Evolutionary conservation across 805 yeast species (phyloP).

Genomic region (Wickerhamiella occidentalis): DNA sequence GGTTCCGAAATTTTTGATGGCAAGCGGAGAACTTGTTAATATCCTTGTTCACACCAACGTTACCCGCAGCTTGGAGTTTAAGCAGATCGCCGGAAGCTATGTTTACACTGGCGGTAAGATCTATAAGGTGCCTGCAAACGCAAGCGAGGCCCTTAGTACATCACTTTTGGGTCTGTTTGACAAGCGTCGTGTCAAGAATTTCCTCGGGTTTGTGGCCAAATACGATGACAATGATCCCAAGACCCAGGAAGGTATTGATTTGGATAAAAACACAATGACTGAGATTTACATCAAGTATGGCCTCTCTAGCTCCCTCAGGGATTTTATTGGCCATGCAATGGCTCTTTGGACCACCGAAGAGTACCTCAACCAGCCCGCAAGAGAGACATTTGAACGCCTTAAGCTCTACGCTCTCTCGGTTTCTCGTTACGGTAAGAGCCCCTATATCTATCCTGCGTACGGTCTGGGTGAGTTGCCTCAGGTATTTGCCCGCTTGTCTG

Average conservation of each 20-base stretch:
- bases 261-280: conserved; percentile 82
- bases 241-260: conserved; percentile 72
- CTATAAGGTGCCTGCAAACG: conserved; percentile 90
- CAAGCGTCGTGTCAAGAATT: conserved; percentile 86
- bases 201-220: conserved; percentile 73
- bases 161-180: conserved; percentile 94
- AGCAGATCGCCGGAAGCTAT: conserved; percentile 90
- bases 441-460: conserved; percentile 88
- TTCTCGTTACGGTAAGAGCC: conserved; percentile 91
- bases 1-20: conserved; percentile 94
- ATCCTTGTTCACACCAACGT: conserved; percentile 93
- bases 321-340: conserved; percentile 97
- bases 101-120: conserved; percentile 83
- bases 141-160: conserved; percentile 79
- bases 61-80: conserved; percentile 89
- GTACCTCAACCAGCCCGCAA: conserved; percentile 75
- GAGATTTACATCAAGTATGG: conserved; percentile 84
- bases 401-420: conserved; percentile 78
- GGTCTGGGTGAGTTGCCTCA: conserved; percentile 98
- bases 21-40: conserved; percentile 93
- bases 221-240: conserved; percentile 66
- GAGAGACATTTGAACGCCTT: conserved; percentile 82
- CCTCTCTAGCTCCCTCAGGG: conserved; percentile 83
- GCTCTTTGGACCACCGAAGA: conserved; percentile 92
- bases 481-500: conserved; percentile 93